Evolutionary conservation across 176 grass and related monocot genomes (phyloP).

Genomic region (Musa schizocarpa): DNA sequence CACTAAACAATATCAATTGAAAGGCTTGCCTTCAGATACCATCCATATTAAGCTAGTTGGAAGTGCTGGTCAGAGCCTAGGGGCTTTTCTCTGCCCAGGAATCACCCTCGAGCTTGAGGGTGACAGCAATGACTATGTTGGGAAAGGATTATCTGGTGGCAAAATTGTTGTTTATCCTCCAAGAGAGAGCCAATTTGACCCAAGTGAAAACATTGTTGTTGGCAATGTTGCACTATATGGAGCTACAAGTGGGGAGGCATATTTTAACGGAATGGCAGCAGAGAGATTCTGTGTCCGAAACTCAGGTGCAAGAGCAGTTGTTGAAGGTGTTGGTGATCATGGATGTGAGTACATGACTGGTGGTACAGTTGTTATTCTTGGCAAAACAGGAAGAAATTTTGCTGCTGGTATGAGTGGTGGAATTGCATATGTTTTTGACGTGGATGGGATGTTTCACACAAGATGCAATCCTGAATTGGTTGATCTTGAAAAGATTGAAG

Average conservation of each 20-base stretch:
- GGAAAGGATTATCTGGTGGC: slow-evolving; percentile 94
- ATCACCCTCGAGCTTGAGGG: slow-evolving; percentile 97
- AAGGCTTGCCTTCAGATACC: slow-evolving; percentile 56
- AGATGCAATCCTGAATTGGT: slow-evolving; percentile 83
- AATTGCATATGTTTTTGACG: slow-evolving; percentile 78
- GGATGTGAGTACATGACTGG: slow-evolving; percentile 99
- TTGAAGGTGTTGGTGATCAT: slow-evolving; percentile 98
- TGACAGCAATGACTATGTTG: slow-evolving; percentile 97
- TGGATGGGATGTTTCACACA: slow-evolving; percentile 68
- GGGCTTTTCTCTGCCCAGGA: slow-evolving; percentile 85
- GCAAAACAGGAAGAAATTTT: slow-evolving; percentile 94
- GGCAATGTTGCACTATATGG: slow-evolving; percentile 98
- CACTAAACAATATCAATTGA: slow-evolving; percentile 77
- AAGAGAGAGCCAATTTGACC: slow-evolving; percentile 58
- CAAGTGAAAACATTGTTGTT: slow-evolving; percentile 94
- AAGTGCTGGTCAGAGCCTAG: slow-evolving; percentile 90
- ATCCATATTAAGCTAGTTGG: slow-evolving; percentile 87
- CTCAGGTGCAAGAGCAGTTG: slow-evolving; percentile 91
- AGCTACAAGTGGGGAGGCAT: slow-evolving; percentile 85
- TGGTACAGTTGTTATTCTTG: slow-evolving; percentile 79
- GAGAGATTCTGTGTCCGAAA: slow-evolving; percentile 97
- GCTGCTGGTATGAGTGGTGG: slow-evolving; percentile 98
- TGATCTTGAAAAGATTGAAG: slow-evolving; percentile 76
- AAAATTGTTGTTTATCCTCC: slow-evolving; percentile 94
- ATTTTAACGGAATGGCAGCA: slow-evolving; percentile 97